Conservation (phyloP, 179 eudicot species). For the Spinacia oleracea region DNA sequence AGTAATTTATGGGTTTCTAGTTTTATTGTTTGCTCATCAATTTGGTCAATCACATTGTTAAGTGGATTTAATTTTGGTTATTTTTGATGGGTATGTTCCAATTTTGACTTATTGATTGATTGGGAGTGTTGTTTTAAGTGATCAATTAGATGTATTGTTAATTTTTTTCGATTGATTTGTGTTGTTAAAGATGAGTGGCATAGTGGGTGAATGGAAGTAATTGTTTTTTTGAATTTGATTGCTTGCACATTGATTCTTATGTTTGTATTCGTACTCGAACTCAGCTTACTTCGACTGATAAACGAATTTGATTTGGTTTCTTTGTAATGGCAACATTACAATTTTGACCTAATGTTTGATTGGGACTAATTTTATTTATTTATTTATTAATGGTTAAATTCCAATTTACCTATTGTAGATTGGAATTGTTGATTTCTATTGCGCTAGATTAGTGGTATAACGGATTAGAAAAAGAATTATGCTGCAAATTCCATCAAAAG, state of each 20-base stretch:
- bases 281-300: background rate
- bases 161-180: background rate
- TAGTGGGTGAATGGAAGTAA: no score
- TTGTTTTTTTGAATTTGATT: no score
- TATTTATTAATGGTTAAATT: background rate
- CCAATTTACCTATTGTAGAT: background rate
- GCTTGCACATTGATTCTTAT: background rate
- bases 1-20: slow-evolving; percentile 1
- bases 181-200: background rate
- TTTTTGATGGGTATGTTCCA: background rate
- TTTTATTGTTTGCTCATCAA: background rate
- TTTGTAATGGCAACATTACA: background rate
- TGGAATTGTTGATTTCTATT: background rate
- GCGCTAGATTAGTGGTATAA: background rate
- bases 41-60: background rate
- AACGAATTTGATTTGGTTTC: background rate
- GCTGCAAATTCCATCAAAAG: background rate
- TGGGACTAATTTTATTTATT: background rate
- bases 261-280: background rate
- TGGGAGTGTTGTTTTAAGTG: background rate
- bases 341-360: background rate
- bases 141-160: background rate
- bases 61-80: background rate
- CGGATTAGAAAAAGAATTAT: background rate
- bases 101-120: background rate